phyloP scores from a whole-genome alignment of 352 stramenopile genomes.

The Bremia lactucae region DNA sequence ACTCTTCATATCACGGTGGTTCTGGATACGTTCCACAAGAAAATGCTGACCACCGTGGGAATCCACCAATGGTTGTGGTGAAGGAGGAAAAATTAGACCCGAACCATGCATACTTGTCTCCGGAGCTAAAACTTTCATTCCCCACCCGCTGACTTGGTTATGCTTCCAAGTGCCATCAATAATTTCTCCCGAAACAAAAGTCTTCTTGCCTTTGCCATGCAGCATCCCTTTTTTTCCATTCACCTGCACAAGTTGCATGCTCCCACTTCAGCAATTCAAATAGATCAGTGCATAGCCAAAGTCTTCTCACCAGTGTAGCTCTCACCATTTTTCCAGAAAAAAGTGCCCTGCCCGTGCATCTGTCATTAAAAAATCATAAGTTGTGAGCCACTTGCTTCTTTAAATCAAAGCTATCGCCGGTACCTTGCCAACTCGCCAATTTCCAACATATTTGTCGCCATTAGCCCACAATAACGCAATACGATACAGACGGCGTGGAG shows the following conservation, averaged over 20 bases:
- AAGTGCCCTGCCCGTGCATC: constrained; percentile 69
- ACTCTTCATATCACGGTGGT: too few species aligned
- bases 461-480: constrained; percentile 86
- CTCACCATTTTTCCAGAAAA: constrained; percentile 66
- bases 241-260: constrained; percentile 26
- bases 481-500: too few species aligned
- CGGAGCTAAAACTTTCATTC: constrained; percentile 44
- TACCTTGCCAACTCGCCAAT: constrained; percentile 75
- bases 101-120: constrained; percentile 67
- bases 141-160: constrained; percentile 51
- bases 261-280: constrained; percentile 7
- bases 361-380: constrained; percentile 15
- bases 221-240: constrained; percentile 73
- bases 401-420: not conserved
- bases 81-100: too few species aligned
- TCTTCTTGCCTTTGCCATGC: constrained; percentile 64
- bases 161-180: constrained; percentile 53
- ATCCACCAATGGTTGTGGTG: too few species aligned
- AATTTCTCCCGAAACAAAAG: constrained; percentile 44
- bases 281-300: constrained; percentile 1
- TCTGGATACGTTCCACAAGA: too few species aligned
- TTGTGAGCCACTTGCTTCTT: not conserved
- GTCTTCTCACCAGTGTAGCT: constrained; percentile 52
- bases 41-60: too few species aligned
- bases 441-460: constrained; percentile 82